A percentile compares a stretch with the other conserved stretches of the same genome.
These are phyloP conservation scores for Pleurostoma richardsiae DNA, from an alignment of 2,329 filamentous ascomycete genomes.

Conservation along the genomic window DNA sequence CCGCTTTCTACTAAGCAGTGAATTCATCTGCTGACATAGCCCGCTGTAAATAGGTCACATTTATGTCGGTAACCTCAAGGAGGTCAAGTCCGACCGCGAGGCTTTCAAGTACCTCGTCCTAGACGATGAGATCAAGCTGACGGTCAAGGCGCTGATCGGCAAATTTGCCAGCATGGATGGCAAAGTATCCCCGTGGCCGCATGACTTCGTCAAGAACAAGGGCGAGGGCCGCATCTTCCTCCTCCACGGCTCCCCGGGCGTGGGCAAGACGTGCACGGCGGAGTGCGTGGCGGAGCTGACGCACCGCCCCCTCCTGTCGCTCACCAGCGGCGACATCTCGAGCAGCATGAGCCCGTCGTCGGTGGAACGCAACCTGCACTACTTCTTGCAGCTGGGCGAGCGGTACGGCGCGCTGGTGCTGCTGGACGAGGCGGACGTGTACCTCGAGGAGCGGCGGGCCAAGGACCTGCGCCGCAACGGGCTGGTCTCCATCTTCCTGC, in stretches of 20 bases:
- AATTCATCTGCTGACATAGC: no score
- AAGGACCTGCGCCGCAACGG: conserved; percentile 40
- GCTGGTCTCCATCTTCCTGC: conserved; percentile 42
- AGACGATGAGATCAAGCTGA: conserved; percentile 40
- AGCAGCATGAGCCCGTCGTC: conserved; percentile 22
- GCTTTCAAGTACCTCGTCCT: conserved; percentile 46
- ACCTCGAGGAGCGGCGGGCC: conserved; percentile 45
- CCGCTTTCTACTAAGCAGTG: no score
- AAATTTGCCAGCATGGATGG: conserved; percentile 36
- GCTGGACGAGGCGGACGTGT: conserved; percentile 57
- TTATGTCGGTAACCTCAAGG: conserved; percentile 29
- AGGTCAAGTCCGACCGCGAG: conserved; percentile 36
- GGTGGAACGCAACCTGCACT: conserved; percentile 35
- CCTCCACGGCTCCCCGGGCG: conserved; percentile 47
- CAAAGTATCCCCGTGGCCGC: conserved; percentile 36
- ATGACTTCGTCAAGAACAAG: conserved; percentile 44
- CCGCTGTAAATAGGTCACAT: conserved; percentile 18
- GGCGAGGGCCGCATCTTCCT: conserved; percentile 45
- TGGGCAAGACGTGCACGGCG: conserved; percentile 53
- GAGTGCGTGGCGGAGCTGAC: conserved; percentile 49
- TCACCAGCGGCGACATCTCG: conserved; percentile 44
- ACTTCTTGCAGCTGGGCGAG: conserved; percentile 43
- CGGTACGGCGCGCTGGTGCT: conserved; percentile 47
- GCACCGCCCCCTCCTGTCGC: conserved; percentile 42
- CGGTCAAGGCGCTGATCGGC: conserved; percentile 40